Evolutionary conservation across 2,329 filamentous ascomycete species (phyloP).

Genomic region (Lachnellula arida): DNA sequence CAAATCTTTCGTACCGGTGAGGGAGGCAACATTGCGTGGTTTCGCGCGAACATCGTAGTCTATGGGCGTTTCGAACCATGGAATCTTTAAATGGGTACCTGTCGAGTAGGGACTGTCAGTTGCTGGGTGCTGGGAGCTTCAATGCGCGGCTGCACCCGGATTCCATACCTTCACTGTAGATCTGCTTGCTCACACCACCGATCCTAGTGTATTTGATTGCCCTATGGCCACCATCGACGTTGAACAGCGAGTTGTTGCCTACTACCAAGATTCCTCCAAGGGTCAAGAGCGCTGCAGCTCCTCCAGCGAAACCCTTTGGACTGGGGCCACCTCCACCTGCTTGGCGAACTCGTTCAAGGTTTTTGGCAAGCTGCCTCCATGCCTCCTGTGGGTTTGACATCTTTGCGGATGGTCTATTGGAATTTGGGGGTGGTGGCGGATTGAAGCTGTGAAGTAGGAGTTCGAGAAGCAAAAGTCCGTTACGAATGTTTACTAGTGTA

Average conservation of each 20-base stretch:
- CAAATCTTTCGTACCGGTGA: conserved; percentile 97
- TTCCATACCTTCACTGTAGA: conserved; percentile 80
- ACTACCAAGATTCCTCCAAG: conserved; percentile 50
- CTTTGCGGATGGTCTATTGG: conserved; percentile 11
- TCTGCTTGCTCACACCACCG: conserved; percentile 91
- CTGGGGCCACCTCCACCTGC: conserved; percentile 39
- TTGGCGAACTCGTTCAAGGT: conserved; percentile 51
- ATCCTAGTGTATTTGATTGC: conserved; percentile 97
- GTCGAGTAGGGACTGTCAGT: conserved; percentile 7
- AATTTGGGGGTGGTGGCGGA: neutral
- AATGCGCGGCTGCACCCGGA: neutral
- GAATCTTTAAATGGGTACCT: conserved; percentile 91
- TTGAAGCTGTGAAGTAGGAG: neutral
- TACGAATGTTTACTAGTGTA: conserved; percentile 19
- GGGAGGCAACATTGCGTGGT: conserved; percentile 91
- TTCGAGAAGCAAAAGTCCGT: conserved; percentile 2
- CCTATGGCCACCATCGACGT: conserved; percentile 95
- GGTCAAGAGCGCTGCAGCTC: conserved; percentile 48
- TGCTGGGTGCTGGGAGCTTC: conserved; percentile 6
- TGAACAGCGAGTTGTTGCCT: conserved; percentile 59
- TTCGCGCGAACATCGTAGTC: conserved; percentile 98
- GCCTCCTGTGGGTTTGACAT: conserved; percentile 57
- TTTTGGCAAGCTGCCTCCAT: conserved; percentile 57
- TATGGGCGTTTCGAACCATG: conserved; percentile 96
- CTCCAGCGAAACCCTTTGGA: conserved; percentile 49